Conservation (phyloP, 768 basidiomycete species). For the Ramaria rubella region DNA sequence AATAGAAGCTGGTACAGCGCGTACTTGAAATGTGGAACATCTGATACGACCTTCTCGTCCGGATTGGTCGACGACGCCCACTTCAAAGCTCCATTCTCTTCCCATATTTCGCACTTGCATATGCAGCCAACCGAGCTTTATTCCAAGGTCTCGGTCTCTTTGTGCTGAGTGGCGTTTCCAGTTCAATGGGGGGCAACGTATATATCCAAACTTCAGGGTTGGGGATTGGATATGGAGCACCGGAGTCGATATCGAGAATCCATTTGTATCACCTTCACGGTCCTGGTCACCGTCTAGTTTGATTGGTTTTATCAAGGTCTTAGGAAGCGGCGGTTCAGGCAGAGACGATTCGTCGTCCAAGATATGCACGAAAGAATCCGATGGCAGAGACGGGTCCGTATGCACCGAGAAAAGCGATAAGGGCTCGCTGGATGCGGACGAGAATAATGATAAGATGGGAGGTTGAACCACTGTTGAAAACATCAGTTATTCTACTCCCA, state of each 20-base stretch:
- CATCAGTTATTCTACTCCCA: slow-evolving; percentile 29
- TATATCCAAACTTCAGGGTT: slow-evolving; percentile 57
- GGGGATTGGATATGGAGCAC: slow-evolving; percentile 80
- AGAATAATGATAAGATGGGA: slow-evolving; percentile 62
- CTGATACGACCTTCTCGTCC: slow-evolving; percentile 56
- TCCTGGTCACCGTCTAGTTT: slow-evolving; percentile 14
- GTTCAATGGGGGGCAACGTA: slow-evolving; percentile 48
- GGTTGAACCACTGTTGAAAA: slow-evolving; percentile 56
- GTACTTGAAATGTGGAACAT: slow-evolving; percentile 78
- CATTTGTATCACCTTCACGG: slow-evolving; percentile 20
- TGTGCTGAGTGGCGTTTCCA: slow-evolving; percentile 8
- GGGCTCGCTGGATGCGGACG: slow-evolving; percentile 61
- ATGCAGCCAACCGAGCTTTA: slow-evolving; percentile 71
- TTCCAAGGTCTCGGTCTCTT: slow-evolving; percentile 36
- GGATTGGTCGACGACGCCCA: slow-evolving; percentile 61
- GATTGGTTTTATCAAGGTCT: slow-evolving; percentile 35
- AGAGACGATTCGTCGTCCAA: slow-evolving; percentile 51
- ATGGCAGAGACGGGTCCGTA: slow-evolving; percentile 43
- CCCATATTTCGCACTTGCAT: slow-evolving; percentile 65
- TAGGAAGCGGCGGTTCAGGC: slow-evolving; percentile 41
- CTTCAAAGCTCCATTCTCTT: slow-evolving; percentile 67
- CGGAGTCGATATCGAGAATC: slow-evolving; percentile 46
- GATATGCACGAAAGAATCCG: slow-evolving; percentile 60
- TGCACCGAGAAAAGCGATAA: slow-evolving; percentile 47
- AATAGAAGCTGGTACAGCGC: slow-evolving; percentile 10